phyloP scores from a whole-genome alignment of 805 yeast species.

The Suhomyces sp. region DNA sequence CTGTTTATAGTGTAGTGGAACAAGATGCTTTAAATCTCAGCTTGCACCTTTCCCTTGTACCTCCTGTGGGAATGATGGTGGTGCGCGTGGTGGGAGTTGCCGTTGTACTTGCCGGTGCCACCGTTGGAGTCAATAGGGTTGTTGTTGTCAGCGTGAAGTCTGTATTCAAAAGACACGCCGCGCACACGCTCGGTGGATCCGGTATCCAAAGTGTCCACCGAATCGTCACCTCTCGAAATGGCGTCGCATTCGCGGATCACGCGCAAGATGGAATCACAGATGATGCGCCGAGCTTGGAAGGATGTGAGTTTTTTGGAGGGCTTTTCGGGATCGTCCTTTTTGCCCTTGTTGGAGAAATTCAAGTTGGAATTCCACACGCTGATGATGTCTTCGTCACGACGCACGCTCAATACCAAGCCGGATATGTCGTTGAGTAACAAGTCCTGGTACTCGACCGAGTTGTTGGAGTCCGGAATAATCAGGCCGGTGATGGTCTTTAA shows the following conservation, averaged over 20 bases:
- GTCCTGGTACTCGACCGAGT: conserved; percentile 33
- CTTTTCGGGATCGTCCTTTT: conserved; percentile 19
- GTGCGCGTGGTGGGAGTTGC: conserved; percentile 1
- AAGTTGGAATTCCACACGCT: conserved; percentile 60
- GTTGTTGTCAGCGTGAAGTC: conserved; percentile 42
- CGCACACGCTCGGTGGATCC: conserved; percentile 41
- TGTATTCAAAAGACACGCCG: conserved; percentile 47
- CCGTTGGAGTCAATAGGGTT: conserved; percentile 8
- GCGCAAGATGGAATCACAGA: conserved; percentile 46
- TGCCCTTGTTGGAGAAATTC: conserved; percentile 26
- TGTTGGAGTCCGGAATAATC: conserved; percentile 36
- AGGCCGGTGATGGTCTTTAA: conserved; percentile 51
- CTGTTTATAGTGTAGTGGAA: no score
- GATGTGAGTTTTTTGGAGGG: conserved; percentile 34
- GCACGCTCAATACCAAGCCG: conserved; percentile 58
- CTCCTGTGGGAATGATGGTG: conserved; percentile 7
- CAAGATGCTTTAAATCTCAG: neutral
- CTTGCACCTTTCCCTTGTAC: conserved; percentile 3
- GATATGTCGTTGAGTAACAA: conserved; percentile 49
- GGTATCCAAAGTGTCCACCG: conserved; percentile 28
- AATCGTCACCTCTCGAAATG: conserved; percentile 36
- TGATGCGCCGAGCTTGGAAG: conserved; percentile 43
- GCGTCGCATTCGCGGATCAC: conserved; percentile 48
- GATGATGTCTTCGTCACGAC: conserved; percentile 58
- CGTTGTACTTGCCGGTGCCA: conserved; percentile 5